Evolutionary conservation across 148 eudicot genomes (phyloP), one percentile per base, ranked within the genome.

Genomic region (Rhododendron ferrugineum): DNA sequence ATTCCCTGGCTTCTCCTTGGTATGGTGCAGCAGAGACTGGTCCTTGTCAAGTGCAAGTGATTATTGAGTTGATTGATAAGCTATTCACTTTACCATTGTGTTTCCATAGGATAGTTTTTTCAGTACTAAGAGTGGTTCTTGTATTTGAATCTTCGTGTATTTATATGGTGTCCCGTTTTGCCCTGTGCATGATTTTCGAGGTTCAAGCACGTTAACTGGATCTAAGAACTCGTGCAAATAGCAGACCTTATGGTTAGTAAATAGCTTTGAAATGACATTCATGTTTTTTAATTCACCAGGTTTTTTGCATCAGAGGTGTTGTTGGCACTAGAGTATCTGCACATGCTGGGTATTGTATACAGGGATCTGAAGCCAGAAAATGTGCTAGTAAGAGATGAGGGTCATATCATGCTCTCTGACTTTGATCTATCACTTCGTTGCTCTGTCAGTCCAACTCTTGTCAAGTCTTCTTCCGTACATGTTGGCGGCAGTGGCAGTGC

Each of bases 311-410:
- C 97, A 60, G 97, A 95, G 87, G 87, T 95, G 70, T 87, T 95
- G 58, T 90, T 95, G 90, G 98, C 98, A 56, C 86, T 95, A 7
- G 98, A 95, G 88, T 95, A 95, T 89, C 91, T 95, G 8, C 98
- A 95, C 86, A 95, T 95, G 98, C 88, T 95, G 81, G 98, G 98
- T 37, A 93, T 95, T 46, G 98, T 95, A 3, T 95, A 95, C 90
- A 89, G 98, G 84, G 98, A 95, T 86, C 88, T 95, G 58, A 95
- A 95, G 87, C 98, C 98, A 74, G 98, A 95, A 89, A 95, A 95
- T 82, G 97, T 95, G 46, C 85, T 95, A 50, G 95, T 95, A 23
- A 86, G 97, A 62, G 97, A 95, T 34, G 92, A 94, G 83, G 98
- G 98, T 49, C 98, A 95, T 83, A 95, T 95, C 85, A 95, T 95